Evolutionary conservation across 2,329 filamentous ascomycete genomes (phyloP).

Genomic region (Knoxdaviesia capensis): DNA sequence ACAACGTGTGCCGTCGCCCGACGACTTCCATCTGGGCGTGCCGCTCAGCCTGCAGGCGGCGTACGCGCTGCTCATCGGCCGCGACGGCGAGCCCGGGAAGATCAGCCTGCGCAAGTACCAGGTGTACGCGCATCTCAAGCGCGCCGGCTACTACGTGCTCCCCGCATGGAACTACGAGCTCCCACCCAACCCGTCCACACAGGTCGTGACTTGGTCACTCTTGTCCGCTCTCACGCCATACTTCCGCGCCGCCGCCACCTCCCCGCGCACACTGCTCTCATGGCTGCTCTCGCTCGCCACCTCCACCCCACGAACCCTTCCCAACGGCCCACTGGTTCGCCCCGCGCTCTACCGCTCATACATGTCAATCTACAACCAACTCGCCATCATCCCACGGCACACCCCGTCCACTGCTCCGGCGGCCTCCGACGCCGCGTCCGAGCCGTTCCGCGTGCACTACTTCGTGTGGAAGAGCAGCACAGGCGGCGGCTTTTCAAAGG

Average conservation of each 20-base stretch:
- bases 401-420: slow-evolving; percentile 19
- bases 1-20: slow-evolving; percentile 9
- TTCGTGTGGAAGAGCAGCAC: slow-evolving; percentile 53
- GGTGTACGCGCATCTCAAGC: slow-evolving; percentile 70
- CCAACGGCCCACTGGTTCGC: slow-evolving; percentile 27
- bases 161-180: slow-evolving; percentile 31
- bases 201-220: not conserved
- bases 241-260: slow-evolving; percentile 5
- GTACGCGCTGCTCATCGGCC: slow-evolving; percentile 66
- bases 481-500: slow-evolving; percentile 50
- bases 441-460: slow-evolving; percentile 55
- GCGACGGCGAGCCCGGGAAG: slow-evolving; percentile 39
- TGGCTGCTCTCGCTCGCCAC: slow-evolving; percentile 29
- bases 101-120: slow-evolving; percentile 60
- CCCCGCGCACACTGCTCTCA: slow-evolving; percentile 20
- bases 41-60: slow-evolving; percentile 82
- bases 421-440: slow-evolving; percentile 10
- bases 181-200: too few relatives aligned
- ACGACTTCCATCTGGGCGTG: slow-evolving; percentile 40
- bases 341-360: slow-evolving; percentile 48
- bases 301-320: not conserved
- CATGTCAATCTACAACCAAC: slow-evolving; percentile 51
- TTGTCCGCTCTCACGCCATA: slow-evolving; percentile 1
- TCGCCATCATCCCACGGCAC: slow-evolving; percentile 55
- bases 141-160: slow-evolving; percentile 63